Conservation (phyloP, 495 filamentous ascomycete genomes). For the Aspergillus sclerotiicarbonarius region DNA sequence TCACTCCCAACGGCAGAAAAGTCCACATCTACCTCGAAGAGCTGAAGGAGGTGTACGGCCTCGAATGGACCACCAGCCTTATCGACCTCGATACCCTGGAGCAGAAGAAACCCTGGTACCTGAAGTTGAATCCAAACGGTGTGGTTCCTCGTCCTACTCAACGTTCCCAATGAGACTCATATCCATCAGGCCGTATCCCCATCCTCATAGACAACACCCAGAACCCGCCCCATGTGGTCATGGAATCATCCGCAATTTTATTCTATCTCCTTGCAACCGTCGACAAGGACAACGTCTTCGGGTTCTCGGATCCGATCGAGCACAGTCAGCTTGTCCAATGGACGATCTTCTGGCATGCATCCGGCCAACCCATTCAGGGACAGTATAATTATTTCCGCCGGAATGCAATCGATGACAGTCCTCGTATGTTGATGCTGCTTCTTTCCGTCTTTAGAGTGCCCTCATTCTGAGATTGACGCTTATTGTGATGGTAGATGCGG, state of each 20-base stretch:
- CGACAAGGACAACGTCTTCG: slow-evolving; percentile 24
- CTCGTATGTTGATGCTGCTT: neutral
- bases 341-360: slow-evolving; percentile 40
- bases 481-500: neutral
- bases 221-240: neutral
- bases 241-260: slow-evolving; percentile 4
- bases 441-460: neutral
- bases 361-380: slow-evolving; percentile 29
- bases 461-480: neutral
- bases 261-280: neutral
- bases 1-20: slow-evolving; percentile 7
- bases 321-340: slow-evolving; percentile 25
- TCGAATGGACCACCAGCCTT: slow-evolving; percentile 49
- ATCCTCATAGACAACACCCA: slow-evolving; percentile 4
- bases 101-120: slow-evolving; percentile 60
- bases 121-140: slow-evolving; percentile 47
- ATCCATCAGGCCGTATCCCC: neutral
- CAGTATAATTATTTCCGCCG: slow-evolving; percentile 30
- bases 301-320: slow-evolving; percentile 30
- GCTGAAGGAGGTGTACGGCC: slow-evolving; percentile 44
- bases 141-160: slow-evolving; percentile 10
- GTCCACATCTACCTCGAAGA: slow-evolving; percentile 12
- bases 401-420: neutral
- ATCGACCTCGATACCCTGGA: slow-evolving; percentile 55
- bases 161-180: neutral